Base-by-base conservation (phyloP, 768 basidiomycete species). In the Amanita brunnescens region DNA sequence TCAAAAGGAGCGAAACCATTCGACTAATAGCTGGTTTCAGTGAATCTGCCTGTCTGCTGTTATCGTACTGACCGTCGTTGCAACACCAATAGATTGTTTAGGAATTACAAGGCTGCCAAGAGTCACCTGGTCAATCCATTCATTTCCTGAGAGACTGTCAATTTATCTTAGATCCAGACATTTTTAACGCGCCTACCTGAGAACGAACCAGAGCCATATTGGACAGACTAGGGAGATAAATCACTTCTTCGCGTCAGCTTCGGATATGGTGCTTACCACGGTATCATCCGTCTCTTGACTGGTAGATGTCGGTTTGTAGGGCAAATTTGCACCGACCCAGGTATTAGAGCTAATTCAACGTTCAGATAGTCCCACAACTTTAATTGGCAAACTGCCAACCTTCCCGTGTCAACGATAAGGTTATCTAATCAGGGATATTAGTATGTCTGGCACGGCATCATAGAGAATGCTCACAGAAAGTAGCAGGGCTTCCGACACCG, bases 331-430 rank as follows among this genome's bases (percentile, higher is more conserved):
- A 24, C 83, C 81, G 38, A 86, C 68, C 82, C 83, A 86, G 20
- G 82, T 85, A 67, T 84, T 85, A n/a, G 83, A 82, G 62, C 80
- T 82, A 32, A 64, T 61, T 12, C 61, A 58, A 58, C 57, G n/a
- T 59, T 59, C 16, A 53, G 18, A 24, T 12, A 37, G 23, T n/a
- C 54, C 10, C 24, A 21, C 34, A 13, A 16, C 34, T 4, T 35
- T 16, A 26, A 1, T 8, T 5, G n/a, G n/a, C 14, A 49, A 21
- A 8, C 26, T 29, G 26, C 38, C 32, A 18, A 67, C 67, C 79
- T 81, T 63, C 79, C 80, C 2, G 83, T 83, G 59, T 84, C 83
- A 48, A 85, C 66, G 48, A 85, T 59, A 43, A 86, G 71, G 3
- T 60, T 45, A 60, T 78, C 81, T 84, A 54, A 2, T 13, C 10